Base-by-base conservation (phyloP, 2,329 filamentous ascomycete genomes). In the Hypoxylon sp. region DNA sequence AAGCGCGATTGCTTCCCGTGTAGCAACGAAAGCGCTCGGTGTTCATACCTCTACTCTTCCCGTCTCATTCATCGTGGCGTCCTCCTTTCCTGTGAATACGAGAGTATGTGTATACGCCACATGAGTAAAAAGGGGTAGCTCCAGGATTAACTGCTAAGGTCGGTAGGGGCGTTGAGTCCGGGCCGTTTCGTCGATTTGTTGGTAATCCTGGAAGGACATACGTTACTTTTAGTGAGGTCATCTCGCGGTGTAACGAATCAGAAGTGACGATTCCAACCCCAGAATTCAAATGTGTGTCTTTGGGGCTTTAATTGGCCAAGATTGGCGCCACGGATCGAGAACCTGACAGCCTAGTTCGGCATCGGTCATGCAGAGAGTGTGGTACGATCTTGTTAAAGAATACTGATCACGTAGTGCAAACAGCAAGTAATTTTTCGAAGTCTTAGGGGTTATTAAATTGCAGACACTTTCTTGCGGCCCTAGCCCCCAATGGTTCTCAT, bases 211-310 rank as follows among this genome's bases (percentile, higher is more conserved):
- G 57, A 17, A 51, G 3, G 37, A 46, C 63, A 13, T 60, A 70
- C 58, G 68, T 71, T 66, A 71, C 66, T 31, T 56, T 24, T 46
- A 60, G 59, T 65, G 65, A 68, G 67, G 63, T 72, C 67, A 72
- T 68, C 26, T 66, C 48, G 53, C 24, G 24, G 47, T 9, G 17
- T 29, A 14, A 44, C 68, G 57, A 70, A 70, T 68, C 70, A 63
- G 55, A 62, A 17, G 22, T 3, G 5, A 5, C 8, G 44, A 52
- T 56, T 22, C 26, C 31, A 44, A 65, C 67, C 68, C 67, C 65
- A 65, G 68, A 68, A 60, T 63, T 44, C 39, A 50, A 48, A n/a
- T 52, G 33, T 56, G 60, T 8, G 31, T 44, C 60, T 58, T 17
- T 47, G 22, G 53, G 19, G 33, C n/a, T 33, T 62, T 62, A 50